Evolutionary conservation across 164 flowering plant genomes (phyloP).

Genomic region (Tetrastigma voinierianum): DNA sequence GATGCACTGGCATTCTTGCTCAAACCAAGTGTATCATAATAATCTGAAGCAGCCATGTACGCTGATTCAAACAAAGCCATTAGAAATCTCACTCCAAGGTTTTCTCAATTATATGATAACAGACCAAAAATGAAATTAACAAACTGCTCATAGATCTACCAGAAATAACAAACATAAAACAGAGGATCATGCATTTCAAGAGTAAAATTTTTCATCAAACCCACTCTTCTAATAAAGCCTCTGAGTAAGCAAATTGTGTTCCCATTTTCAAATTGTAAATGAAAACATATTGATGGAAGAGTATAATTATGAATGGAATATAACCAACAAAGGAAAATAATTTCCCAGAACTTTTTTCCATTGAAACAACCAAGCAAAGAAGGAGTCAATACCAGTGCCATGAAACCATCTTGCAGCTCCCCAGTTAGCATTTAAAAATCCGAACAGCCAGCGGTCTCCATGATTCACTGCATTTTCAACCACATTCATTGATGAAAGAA

Average conservation of each 20-base stretch:
- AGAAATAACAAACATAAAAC: too few relatives aligned
- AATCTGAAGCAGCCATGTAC: too few relatives aligned
- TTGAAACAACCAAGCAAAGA: not conserved
- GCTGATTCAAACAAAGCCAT: conserved; percentile 5
- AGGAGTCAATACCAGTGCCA: conserved; percentile 52
- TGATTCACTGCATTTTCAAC: conserved; percentile 19
- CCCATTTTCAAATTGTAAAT: too few relatives aligned
- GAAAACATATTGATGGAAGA: too few relatives aligned
- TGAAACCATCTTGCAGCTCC: conserved; percentile 50
- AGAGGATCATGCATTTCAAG: too few relatives aligned
- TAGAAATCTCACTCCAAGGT: not conserved
- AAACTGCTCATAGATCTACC: not conserved
- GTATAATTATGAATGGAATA: too few relatives aligned
- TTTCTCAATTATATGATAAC: not conserved
- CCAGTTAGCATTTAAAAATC: conserved; percentile 25
- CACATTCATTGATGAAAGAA: not conserved
- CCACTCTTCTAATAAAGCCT: not conserved
- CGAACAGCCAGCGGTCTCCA: conserved; percentile 26
- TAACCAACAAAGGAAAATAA: too few relatives aligned
- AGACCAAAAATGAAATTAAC: not conserved
- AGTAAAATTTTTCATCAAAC: not conserved
- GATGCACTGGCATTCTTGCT: too few relatives aligned
- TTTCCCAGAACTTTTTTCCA: too few relatives aligned
- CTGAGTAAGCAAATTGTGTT: not conserved
- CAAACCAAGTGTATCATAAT: too few relatives aligned